A percentile compares a stretch with the other conserved stretches of the same genome.
phyloP scores from a whole-genome alignment of 108 stramenopile genomes.

The Cyclotella sp. region DNA sequence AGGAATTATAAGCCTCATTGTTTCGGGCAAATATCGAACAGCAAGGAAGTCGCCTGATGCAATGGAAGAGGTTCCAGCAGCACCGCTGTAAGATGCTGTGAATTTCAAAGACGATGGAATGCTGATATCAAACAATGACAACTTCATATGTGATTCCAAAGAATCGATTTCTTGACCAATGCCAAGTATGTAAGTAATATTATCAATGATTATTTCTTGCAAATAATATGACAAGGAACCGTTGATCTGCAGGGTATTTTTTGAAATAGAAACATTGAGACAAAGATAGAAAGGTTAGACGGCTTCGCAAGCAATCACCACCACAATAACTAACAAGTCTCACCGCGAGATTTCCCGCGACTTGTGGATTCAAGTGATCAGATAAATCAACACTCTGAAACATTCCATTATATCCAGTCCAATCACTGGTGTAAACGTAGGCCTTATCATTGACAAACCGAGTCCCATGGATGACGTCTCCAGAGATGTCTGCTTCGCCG shows the following conservation, averaged over 20 bases:
- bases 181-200: constrained; percentile 3
- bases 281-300: background rate
- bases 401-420: background rate
- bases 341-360: constrained; percentile 4
- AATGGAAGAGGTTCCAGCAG: background rate
- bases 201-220: constrained; percentile 3
- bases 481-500: background rate
- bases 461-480: background rate
- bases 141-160: background rate
- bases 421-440: background rate
- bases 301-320: too few species aligned
- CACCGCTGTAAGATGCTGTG: background rate
- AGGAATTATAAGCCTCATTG: constrained; percentile 17
- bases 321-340: background rate
- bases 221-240: constrained; percentile 4
- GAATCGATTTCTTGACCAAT: constrained; percentile 11
- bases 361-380: constrained; percentile 1
- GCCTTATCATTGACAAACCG: constrained; percentile 11
- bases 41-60: constrained; percentile 7
- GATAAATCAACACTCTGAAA: constrained; percentile 9
- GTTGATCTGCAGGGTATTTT: background rate
- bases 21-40: constrained; percentile 2
- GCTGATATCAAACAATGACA: constrained; percentile 16
- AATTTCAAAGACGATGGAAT: constrained; percentile 2
- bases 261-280: background rate